Percentiles rank a stretch among this genome's conserved stretches.
Conservation (phyloP, 768 basidiomycete genomes). For the Phlebiopsis flavidoalba region DNA sequence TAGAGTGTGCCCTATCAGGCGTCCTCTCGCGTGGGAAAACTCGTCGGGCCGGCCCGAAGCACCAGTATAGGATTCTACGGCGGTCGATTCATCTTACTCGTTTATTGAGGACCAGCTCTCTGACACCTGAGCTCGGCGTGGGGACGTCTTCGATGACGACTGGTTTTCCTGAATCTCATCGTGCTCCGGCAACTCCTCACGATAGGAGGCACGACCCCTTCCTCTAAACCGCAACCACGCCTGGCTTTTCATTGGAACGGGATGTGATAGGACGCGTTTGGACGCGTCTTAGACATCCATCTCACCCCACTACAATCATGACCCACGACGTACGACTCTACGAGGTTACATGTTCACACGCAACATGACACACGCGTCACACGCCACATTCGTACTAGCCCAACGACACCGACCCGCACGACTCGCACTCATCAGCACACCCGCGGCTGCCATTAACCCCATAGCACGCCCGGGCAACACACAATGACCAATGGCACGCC, state of each 20-base stretch:
- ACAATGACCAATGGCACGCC: not conserved
- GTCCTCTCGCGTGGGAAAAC: not conserved
- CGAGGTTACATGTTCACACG: not conserved
- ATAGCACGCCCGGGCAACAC: not conserved
- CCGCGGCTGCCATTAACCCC: not conserved
- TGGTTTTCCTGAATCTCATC: not conserved
- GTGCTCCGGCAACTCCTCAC: not conserved
- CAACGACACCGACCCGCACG: not conserved
- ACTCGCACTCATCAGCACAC: not conserved
- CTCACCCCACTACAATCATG: not conserved
- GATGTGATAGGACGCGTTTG: conserved; percentile 1
- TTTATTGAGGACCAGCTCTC: conserved; percentile 21
- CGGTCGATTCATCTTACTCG: conserved; percentile 25
- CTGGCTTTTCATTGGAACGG: not conserved
- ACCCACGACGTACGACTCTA: conserved; percentile 3
- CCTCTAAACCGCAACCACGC: not conserved
- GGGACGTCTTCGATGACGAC: conserved; percentile 17
- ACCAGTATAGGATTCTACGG: conserved; percentile 4
- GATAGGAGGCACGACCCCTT: conserved; percentile 10
- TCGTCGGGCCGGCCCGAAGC: conserved; percentile 10
- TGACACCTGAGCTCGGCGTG: not conserved
- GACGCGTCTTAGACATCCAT: conserved; percentile 1
- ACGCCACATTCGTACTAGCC: not conserved
- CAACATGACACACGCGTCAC: not conserved
- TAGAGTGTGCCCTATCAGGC: not conserved